These are phyloP conservation scores for Phlebiopsis gigantea DNA, from an alignment of 768 basidiomycete genomes.

Conservation along the genomic window DNA sequence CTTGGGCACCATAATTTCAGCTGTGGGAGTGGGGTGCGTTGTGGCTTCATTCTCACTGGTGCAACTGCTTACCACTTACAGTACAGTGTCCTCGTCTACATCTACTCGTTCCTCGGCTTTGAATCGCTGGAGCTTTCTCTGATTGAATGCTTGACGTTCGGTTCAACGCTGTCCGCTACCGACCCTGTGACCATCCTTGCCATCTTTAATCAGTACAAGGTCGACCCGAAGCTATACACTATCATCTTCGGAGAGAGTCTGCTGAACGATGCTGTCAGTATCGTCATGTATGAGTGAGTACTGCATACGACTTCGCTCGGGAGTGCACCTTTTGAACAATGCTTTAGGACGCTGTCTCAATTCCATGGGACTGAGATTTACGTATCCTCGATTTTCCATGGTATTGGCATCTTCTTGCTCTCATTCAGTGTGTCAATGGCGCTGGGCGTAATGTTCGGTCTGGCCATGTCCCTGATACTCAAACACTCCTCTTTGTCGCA, in stretches of 20 bases:
- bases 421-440: constrained; percentile 95
- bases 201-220: constrained; percentile 98
- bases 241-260: constrained; percentile 97
- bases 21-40: constrained; percentile 91
- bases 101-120: constrained; percentile 90
- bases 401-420: constrained; percentile 95
- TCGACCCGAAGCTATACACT: constrained; percentile 95
- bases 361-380: constrained; percentile 90
- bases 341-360: constrained; percentile 74
- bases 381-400: constrained; percentile 86
- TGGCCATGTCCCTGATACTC: constrained; percentile 85
- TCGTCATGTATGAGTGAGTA: constrained; percentile 99
- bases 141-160: constrained; percentile 93
- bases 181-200: constrained; percentile 98
- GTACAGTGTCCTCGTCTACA: constrained; percentile 84
- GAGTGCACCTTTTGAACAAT: neutral
- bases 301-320: neutral
- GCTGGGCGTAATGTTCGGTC: constrained; percentile 86
- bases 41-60: neutral
- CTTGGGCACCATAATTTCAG: constrained; percentile 92
- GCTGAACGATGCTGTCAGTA: constrained; percentile 97
- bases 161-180: constrained; percentile 94
- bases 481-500: constrained; percentile 87
- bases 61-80: constrained; percentile 40
- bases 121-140: constrained; percentile 83